A percentile compares a stretch with the other conserved stretches of the same genome.
phyloP scores from a whole-genome alignment of 1,284 basidiomycete species.

The Austroboletus novae-zelandiae region DNA sequence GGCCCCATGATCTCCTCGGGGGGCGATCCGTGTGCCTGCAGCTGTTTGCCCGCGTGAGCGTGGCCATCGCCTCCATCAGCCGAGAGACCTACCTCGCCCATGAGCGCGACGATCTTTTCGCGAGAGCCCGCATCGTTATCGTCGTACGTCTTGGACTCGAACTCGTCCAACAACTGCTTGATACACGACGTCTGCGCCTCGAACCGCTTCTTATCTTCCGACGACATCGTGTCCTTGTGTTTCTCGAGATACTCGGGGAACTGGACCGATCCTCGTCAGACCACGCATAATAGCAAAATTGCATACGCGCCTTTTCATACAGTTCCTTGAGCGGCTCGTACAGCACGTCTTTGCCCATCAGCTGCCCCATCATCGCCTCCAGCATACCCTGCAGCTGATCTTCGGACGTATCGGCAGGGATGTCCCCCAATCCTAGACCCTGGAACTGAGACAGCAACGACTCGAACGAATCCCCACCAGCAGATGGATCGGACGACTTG shows the following conservation, averaged over 20 bases:
- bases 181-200: constrained; percentile 67
- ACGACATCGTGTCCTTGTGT: constrained; percentile 47
- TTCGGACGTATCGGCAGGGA: constrained; percentile 35
- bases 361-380: constrained; percentile 80
- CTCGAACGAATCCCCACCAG: constrained; percentile 42
- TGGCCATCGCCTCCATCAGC: neutral
- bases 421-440: constrained; percentile 31
- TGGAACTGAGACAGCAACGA: constrained; percentile 48
- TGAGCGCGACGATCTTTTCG: constrained; percentile 62
- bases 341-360: constrained; percentile 94
- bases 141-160: constrained; percentile 66
- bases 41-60: constrained; percentile 40
- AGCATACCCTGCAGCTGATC: constrained; percentile 51
- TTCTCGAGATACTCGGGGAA: constrained; percentile 76
- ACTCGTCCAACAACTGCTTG: constrained; percentile 66
- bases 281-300: neutral
- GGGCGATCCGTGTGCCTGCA: constrained; percentile 86
- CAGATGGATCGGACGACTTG: constrained; percentile 27
- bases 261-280: constrained; percentile 39
- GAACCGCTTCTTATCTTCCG: constrained; percentile 70
- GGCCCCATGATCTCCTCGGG: constrained; percentile 91
- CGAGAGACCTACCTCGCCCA: constrained; percentile 62
- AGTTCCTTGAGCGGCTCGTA: constrained; percentile 93
- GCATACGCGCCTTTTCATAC: constrained; percentile 63
- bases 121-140: constrained; percentile 59